Base-by-base conservation (phyloP, 2,329 filamentous ascomycete genomes). In the Ascochyta viciae-villosae region DNA sequence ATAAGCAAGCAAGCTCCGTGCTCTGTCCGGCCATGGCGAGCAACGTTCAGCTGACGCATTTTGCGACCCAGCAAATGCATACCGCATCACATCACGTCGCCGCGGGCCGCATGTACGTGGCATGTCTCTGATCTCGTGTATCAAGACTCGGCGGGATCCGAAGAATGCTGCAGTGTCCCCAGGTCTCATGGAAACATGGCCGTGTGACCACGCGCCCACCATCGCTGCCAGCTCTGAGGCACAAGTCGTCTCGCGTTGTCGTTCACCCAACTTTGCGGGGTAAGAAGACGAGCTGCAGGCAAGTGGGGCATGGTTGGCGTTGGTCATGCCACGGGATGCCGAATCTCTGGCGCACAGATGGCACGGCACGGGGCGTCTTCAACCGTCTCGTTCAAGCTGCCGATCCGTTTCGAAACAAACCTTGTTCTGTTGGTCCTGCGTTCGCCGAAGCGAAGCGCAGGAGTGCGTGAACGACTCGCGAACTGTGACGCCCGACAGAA, bases 351-450 rank as follows among this genome's bases (percentile, higher is more conserved):
- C 52, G 52, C 52, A 46, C 52, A 23, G 46, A 50, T 42, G 29
- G 34, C 24, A 39, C 40, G 41, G 52, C 52, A 37, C 52, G 45
- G 46, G 33, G 45, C 52, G 40, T 42, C 16, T 50, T 10, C 52
- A 35, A 50, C 40, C 51, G 34, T 44, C 29, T 40, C 34, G 24
- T 27, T 39, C 33, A 35, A 24, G 29, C 40, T 26, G 51, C 46
- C 52, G 52, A 55, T 55, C 52, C n/a, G 40, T 55, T 55, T 55
- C 45, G 52, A 50, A 50, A 55, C 35, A 41, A 55, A 55, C 46
- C 40, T 46, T 50, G 52, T 55, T 50, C 41, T 37, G 52, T 46
- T 55, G 35, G 41, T 44, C 27, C 51, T 55, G 52, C 46, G 48
- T 16, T 33, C 23, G 50, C 29, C 31, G 45, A 44, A 54, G 51